These are phyloP conservation scores for Phialophora chinensis DNA, from an alignment of 2,329 filamentous ascomycete species.

Conservation along the genomic window DNA sequence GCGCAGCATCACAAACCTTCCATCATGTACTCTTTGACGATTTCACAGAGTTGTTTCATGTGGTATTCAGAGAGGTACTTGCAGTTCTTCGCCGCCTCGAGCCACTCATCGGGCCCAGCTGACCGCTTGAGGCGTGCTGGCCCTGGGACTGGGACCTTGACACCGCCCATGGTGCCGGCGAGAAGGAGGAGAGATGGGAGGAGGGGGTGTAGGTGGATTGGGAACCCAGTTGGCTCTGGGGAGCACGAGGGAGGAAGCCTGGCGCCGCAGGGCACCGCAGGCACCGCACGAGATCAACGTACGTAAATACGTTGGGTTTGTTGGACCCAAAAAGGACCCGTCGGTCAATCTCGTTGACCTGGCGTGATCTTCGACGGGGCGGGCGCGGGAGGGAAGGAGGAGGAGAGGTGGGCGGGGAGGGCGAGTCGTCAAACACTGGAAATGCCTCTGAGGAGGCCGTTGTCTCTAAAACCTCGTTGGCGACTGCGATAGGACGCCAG, in stretches of 20 bases:
- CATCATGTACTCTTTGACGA: slow-evolving; percentile 98
- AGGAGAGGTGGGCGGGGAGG: slow-evolving; percentile 19
- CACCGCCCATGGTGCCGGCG: slow-evolving; percentile 33
- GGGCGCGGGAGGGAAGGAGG: slow-evolving; percentile 15
- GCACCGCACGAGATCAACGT: slow-evolving; percentile 31
- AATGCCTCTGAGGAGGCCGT: slow-evolving; percentile 28
- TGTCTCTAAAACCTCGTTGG: slow-evolving; percentile 18
- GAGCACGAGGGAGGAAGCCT: slow-evolving; percentile 30
- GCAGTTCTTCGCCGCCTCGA: slow-evolving; percentile 94
- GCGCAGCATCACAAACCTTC: slow-evolving; percentile 68
- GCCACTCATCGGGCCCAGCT: slow-evolving; percentile 92
- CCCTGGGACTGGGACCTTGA: slow-evolving; percentile 79
- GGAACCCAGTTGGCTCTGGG: slow-evolving; percentile 24
- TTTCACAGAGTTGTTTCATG: slow-evolving; percentile 99
- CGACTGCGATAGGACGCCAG: slow-evolving; percentile 19
- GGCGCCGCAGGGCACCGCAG: slow-evolving; percentile 28
- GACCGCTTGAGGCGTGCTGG: slow-evolving; percentile 83
- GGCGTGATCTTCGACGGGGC: slow-evolving; percentile 29
- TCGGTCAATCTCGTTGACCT: slow-evolving; percentile 34
- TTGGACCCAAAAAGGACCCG: slow-evolving; percentile 25
- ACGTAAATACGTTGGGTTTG: slow-evolving; percentile 29
- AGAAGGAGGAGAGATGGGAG: slow-evolving; percentile 17
- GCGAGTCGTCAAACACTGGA: slow-evolving; percentile 32
- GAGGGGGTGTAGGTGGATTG: slow-evolving; percentile 42
- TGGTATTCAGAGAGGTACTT: slow-evolving; percentile 94